Evolutionary conservation across 352 stramenopile genomes (phyloP), one percentile per base, ranked within the genome.

Genomic region (Globisporangium lucens): DNA sequence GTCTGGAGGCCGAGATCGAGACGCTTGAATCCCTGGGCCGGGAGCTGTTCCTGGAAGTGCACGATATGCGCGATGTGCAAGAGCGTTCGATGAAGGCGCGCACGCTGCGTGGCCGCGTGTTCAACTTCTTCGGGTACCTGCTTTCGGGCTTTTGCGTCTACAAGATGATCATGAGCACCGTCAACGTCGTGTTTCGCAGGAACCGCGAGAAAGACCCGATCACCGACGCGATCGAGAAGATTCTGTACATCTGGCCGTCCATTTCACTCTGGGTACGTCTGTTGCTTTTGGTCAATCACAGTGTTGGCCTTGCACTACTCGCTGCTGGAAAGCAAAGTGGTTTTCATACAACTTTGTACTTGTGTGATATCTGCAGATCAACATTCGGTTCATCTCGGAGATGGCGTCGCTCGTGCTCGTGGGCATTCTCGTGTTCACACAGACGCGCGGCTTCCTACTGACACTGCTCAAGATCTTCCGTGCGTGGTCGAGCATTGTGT

Each of bases 141-240:
- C 75, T 94, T 57, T 93, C 83, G 53, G 82, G 66, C 9, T 93
- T 94, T 60, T 94, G 87, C 53, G 73, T 94, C 56, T 94, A 94
- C 78, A 94, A 94, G 63, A 94, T 93, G 87, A 59, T 90, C 38
- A 93, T 93, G 85, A 93, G 85, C 74, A 93, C 83, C 0, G 68
- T 91, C 33, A 95, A 95, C 67, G 85, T 93, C 36, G 76, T 90
- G 7, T 93, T 95, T 53, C 77, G 79, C 27, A 75, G 85, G 30
- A 91, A 90, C 62, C 82, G 87, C 41, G 87, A 95, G 51, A 95
- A 91, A 66, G 87, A 95, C 27, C 87, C 87, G 60, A 95, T 95
- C 72, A 93, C 87, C 0, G 76, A 89, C 62, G 82, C 70, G 2
- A 80, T 95, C 22, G 87, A 93, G 56, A 95, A 93, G 69, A 75